A percentile compares a stretch with the other conserved stretches of the same genome.
Conservation (phyloP, 352 stramenopile genomes). For the Globisporangium parvum region DNA sequence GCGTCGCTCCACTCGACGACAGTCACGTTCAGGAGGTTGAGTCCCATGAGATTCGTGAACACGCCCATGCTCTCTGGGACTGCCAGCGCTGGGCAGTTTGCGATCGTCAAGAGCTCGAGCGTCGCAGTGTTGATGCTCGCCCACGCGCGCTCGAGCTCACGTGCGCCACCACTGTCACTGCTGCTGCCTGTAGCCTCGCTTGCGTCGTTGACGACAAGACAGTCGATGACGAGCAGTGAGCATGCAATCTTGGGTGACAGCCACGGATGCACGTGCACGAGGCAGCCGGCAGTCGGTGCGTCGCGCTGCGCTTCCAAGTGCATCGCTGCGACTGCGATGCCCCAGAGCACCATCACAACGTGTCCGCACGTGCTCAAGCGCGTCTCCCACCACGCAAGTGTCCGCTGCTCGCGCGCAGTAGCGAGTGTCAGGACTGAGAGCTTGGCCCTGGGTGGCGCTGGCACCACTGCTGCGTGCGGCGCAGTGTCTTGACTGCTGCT, state of each 20-base stretch:
- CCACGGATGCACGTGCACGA: conserved; percentile 16
- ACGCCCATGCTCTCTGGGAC: conserved; percentile 13
- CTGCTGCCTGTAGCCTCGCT: neutral
- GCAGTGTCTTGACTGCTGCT: neutral
- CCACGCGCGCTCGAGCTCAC: conserved; percentile 5
- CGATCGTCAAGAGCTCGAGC: conserved; percentile 17
- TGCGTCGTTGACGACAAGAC: neutral
- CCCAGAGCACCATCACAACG: conserved; percentile 5
- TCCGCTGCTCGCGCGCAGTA: neutral
- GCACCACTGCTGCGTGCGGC: neutral
- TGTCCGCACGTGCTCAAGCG: conserved; percentile 4
- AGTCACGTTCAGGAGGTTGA: conserved; percentile 24
- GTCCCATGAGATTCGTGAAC: conserved; percentile 16
- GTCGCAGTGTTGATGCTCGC: neutral
- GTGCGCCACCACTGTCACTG: neutral
- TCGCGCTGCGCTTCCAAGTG: conserved; percentile 7
- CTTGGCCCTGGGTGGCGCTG: neutral
- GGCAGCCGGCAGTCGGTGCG: conserved; percentile 4
- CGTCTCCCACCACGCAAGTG: neutral
- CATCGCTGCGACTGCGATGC: conserved; percentile 2
- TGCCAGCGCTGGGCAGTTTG: conserved; percentile 15
- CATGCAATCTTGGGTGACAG: conserved; percentile 7
- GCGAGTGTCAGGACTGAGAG: neutral
- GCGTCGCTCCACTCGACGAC: conserved; percentile 12
- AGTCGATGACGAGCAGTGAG: conserved; percentile 15